Evolutionary conservation across 129 eudicot genomes (phyloP), one percentile per base, ranked within the genome.

Genomic region (Helianthus annuus): DNA sequence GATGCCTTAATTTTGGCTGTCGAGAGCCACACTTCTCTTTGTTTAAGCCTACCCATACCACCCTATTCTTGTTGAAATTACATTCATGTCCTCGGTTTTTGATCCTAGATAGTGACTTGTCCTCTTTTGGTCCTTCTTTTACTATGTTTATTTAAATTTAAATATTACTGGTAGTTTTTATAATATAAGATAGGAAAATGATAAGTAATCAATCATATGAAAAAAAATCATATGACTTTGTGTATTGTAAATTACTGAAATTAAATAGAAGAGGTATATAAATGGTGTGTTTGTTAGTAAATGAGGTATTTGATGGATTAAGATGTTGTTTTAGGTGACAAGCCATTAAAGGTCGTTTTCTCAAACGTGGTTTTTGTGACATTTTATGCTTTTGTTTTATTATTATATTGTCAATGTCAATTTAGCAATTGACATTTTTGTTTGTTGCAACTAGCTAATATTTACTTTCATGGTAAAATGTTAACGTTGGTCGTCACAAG

Each of bases 51-150:
- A 55, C 77, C 71, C 75, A 61, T 53, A 60, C 72, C 48, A 46
- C 68, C 11, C 52, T 45, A 22, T 53, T 65, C 55, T 72, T 52
- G 32, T 27, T 64, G 6, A 64, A 64, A 44, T 78, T 78, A 78
- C 78, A 55, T 72, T 72, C 66, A 66, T 78, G 48, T 71, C 82
- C 68, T 66, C 9, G 75, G 36, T 53, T 34, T 52, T 63, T 32
- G 55, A 70, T 29, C 54, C 68, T 0, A 4, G 59, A 52, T 13
- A 16, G 13, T 19, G 57, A 48, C 73, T 73, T 73, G 15, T 14
- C 44, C 29, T 48, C 14, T 45, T 79, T 72, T 22, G 52, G 24
- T 34, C 11, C 16, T 29, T 53, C 69, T 7, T 51, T 69, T 61
- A 44, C 55, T 42, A 32, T 32, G 3, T 42, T 7, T 9, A 42